Evolutionary conservation across 2,329 filamentous ascomycete species (phyloP), one percentile per base, ranked within the genome.

Genomic region (Cylindrodendrum hubeiense): DNA sequence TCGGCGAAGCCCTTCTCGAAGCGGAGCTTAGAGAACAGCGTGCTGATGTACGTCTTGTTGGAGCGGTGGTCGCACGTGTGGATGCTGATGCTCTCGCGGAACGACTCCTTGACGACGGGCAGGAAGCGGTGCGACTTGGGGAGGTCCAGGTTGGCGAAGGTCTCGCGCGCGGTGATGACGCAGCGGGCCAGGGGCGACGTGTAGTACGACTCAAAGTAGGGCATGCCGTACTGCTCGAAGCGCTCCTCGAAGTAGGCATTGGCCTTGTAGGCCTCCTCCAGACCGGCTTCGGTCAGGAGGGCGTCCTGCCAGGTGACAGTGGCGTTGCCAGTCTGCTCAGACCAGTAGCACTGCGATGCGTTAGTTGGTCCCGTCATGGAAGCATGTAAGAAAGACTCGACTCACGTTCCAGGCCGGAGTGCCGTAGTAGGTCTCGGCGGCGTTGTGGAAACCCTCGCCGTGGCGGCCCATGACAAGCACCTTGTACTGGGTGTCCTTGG

Each of bases 381-480:
- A 2, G n/a, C 4, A 1, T 24, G 13, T 17, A 15, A 17, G 15
- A 33, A n/a, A 15, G 22, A 26, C 1, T 13, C 24, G 17, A 80
- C 86, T 71, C 76, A 87, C 87, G 75, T 93, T 90, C 91, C 90
- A 93, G 3, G 87, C 88, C 2, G 88, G 85, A 0, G 90, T 92
- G 50, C 90, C 90, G 70, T 91, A 93, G 75, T 84, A 90, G 28
- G 82, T 81, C 77, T 92, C 89, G 15, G 90, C 90, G 7, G 83
- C 84, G 68, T 89, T 90, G 68, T 89, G 87, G 70, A 81, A 88
- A 13, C 91, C 91, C 77, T 93, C 86, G 22, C 91, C 91, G 74
- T 93, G 91, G 41, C 91, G 87, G 3, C 87, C 90, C 76, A 92
- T 83, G 77, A 90, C 90, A 30, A 93, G 75, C 10, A 94, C 82